Percentiles rank a stretch among this genome's conserved stretches.
phyloP scores from a whole-genome alignment of 345 rosid genomes.

The Eutrema heterophyllum region DNA sequence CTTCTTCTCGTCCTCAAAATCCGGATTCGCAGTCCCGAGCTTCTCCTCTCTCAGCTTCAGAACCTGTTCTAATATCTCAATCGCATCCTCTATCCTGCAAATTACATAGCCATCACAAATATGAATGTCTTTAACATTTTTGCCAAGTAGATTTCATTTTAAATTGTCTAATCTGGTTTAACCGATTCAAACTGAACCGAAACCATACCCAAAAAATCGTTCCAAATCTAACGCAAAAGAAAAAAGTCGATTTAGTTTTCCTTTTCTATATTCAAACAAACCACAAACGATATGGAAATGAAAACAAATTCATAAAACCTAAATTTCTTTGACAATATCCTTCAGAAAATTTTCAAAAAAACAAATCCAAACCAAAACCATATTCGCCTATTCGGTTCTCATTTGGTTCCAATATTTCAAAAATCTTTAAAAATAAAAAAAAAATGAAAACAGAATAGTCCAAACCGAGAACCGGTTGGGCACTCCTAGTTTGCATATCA shows the following conservation, averaged over 20 bases:
- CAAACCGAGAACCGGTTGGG: too few species aligned
- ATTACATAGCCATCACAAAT: constrained; percentile 14
- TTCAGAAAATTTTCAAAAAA: too few species aligned
- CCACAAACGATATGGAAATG: too few species aligned
- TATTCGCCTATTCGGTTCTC: too few species aligned
- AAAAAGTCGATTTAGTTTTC: not conserved
- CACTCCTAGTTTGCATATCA: not conserved
- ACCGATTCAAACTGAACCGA: not conserved
- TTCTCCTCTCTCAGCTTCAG: constrained; percentile 92
- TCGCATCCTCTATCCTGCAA: constrained; percentile 93
- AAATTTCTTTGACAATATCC: too few species aligned
- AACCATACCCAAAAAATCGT: not conserved
- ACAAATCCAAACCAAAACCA: too few species aligned
- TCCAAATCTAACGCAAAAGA: not conserved
- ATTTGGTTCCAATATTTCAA: too few species aligned
- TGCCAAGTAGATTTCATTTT: too few species aligned
- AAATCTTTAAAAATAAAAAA: too few species aligned
- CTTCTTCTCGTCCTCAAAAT: constrained; percentile 92
- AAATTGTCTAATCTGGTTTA: not conserved
- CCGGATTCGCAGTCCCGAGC: constrained; percentile 97
- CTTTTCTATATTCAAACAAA: too few species aligned
- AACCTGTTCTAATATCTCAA: constrained; percentile 86
- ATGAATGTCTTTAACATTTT: not conserved
- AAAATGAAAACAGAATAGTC: too few species aligned
- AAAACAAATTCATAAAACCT: too few species aligned